Evolutionary conservation across 2,329 filamentous ascomycete genomes (phyloP), one percentile per base, ranked within the genome.

Genomic region (Fusarium dlaminii): DNA sequence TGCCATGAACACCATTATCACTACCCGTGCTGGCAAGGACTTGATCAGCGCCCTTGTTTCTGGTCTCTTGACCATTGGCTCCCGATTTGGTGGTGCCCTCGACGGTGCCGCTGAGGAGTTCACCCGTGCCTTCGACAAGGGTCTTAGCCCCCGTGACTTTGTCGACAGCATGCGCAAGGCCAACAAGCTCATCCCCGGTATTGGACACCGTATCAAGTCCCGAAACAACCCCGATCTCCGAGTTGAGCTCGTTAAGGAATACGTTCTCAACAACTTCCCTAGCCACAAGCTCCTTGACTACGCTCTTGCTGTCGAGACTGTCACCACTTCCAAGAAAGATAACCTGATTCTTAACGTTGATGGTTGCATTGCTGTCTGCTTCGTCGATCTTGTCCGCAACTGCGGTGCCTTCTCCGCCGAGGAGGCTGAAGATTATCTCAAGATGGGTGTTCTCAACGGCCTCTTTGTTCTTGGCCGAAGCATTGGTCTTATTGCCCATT

Each of bases 1-100:
- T 90, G 96, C 96, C 85, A 99, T 99, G 96, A 99, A 99, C 92
- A 99, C 96, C 84, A 99, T 99, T 84, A 98, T 99, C 84, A 99
- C 96, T 74, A 99, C 96, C 69, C 94, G 96, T 93, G 96, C 96
- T 74, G 96, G 96, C 84, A 99, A 99, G 90, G 96, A 99, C 83
- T 88, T 99, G 78, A 98, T 99, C 88, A 95, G 92, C 80, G 93
- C 96, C 54, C 90, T 99, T 74, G 96, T 99, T 66, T 94, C 94
- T 80, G 96, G 96, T 94, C 93, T 99, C 62, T 88, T 99, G 82
- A 99, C 96, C 80, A 99, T 99, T 81, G 96, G 96, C 82, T 98
- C 96, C 68, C 93, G 96, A 74, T 99, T 99, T 84, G 96, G 96
- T 90, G 96, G 96, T 92, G 96, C 96, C 75, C 92, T 98, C 75